Evolutionary conservation across 2,329 filamentous ascomycete species (phyloP).

Genomic region (Colletotrichum sp.): DNA sequence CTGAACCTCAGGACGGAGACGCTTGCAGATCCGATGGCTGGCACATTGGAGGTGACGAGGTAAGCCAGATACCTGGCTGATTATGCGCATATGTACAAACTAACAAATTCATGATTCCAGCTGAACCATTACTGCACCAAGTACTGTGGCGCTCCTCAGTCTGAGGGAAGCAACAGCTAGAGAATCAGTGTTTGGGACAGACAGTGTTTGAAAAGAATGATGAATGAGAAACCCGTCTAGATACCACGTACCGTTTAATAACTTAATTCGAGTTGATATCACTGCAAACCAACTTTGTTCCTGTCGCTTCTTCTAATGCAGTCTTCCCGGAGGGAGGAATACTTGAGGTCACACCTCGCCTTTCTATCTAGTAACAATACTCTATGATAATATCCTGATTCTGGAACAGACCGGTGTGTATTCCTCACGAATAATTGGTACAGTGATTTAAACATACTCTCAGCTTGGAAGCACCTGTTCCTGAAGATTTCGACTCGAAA

Average conservation of each 20-base stretch:
- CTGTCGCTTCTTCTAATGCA: too few species aligned
- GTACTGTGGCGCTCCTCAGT: conserved; percentile 16
- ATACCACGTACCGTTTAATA: neutral
- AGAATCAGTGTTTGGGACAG: neutral
- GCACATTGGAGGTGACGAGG: conserved; percentile 22
- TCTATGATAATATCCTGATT: too few species aligned
- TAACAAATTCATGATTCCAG: neutral
- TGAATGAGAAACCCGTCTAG: neutral
- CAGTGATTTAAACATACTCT: too few species aligned
- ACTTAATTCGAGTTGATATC: too few species aligned
- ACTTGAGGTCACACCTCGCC: too few species aligned
- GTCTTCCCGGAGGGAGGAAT: too few species aligned
- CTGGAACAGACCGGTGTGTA: too few species aligned
- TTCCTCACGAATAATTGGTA: too few species aligned
- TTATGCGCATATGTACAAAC: accelerated
- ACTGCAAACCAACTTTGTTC: too few species aligned
- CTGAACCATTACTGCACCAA: conserved; percentile 21
- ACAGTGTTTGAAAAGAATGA: neutral
- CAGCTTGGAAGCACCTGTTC: too few species aligned
- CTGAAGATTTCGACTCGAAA: too few species aligned
- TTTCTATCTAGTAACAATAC: too few species aligned
- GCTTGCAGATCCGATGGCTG: conserved; percentile 7
- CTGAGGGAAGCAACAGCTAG: neutral
- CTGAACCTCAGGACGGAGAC: neutral
- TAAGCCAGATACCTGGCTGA: neutral